These are phyloP conservation scores for Solanum megistacrolobum DNA, from an alignment of 257 asterid species.

Conservation along the genomic window DNA sequence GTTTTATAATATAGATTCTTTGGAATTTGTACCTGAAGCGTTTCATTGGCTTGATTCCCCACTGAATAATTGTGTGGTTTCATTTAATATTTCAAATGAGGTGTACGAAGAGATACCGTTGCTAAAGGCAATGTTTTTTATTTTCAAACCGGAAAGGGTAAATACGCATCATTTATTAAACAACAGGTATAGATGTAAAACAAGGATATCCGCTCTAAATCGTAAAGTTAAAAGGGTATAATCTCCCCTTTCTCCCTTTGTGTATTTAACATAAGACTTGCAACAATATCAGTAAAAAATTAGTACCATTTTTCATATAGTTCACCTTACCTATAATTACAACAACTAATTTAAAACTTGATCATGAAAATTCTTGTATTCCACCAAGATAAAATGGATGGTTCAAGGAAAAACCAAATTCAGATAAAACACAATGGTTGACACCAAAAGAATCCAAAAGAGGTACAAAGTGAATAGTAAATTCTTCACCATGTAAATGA, in stretches of 20 bases:
- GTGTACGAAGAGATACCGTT: background rate
- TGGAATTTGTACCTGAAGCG: slow-evolving; percentile 1
- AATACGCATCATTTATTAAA: background rate
- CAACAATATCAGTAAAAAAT: background rate
- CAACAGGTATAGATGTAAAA: background rate
- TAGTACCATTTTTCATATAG: background rate
- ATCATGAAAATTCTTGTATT: background rate
- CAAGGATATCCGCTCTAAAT: background rate
- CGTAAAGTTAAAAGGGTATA: background rate
- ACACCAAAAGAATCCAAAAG: background rate
- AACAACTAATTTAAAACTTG: background rate
- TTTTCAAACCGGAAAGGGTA: background rate
- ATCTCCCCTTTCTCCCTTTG: background rate
- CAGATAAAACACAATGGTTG: background rate
- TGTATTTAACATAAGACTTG: background rate
- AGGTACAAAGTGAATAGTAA: background rate
- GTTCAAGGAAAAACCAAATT: background rate
- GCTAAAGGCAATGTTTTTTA: background rate
- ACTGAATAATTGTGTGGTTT: background rate
- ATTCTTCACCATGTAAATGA: slow-evolving; percentile 65
- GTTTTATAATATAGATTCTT: background rate
- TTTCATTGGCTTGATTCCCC: background rate
- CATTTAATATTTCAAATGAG: background rate
- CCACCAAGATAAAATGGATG: background rate
- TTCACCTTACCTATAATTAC: background rate